These are phyloP conservation scores for Fusarium devonianum DNA, from an alignment of 2,329 filamentous ascomycete species.

Conservation along the genomic window DNA sequence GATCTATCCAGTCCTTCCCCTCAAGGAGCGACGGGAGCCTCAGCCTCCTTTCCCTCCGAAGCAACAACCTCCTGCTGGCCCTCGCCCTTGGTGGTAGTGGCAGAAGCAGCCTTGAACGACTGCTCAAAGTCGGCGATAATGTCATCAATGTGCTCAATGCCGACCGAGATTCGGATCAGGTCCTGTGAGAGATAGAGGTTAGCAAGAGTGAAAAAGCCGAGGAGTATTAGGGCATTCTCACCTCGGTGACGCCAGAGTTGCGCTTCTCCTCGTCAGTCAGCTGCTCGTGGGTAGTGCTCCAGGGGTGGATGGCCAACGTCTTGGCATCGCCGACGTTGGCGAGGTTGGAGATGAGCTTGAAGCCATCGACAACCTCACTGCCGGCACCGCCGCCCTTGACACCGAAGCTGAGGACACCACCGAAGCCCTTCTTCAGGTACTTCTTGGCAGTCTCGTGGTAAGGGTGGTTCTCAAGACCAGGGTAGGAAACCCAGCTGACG, in stretches of 20 bases:
- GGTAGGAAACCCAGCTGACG: slow-evolving; percentile 94
- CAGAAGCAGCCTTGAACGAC: slow-evolving; percentile 72
- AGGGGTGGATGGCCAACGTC: slow-evolving; percentile 93
- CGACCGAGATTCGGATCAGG: slow-evolving; percentile 92
- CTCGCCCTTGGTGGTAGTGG: slow-evolving; percentile 49
- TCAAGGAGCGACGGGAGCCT: slow-evolving; percentile 45
- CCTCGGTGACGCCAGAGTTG: slow-evolving; percentile 82
- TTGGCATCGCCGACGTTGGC: slow-evolving; percentile 97
- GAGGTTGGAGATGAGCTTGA: slow-evolving; percentile 94
- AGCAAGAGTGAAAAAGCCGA: neutral
- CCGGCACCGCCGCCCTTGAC: slow-evolving; percentile 89
- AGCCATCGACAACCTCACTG: slow-evolving; percentile 87
- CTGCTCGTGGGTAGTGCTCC: slow-evolving; percentile 95
- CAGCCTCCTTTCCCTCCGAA: slow-evolving; percentile 45
- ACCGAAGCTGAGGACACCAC: slow-evolving; percentile 91
- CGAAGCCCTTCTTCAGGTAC: slow-evolving; percentile 84
- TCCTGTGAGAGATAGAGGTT: slow-evolving; percentile 58
- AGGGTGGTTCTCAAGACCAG: slow-evolving; percentile 81
- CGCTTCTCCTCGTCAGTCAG: slow-evolving; percentile 81
- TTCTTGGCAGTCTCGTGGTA: slow-evolving; percentile 83
- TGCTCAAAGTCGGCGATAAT: slow-evolving; percentile 96
- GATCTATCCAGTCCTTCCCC: neutral
- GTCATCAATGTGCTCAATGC: slow-evolving; percentile 96
- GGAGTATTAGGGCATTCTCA: slow-evolving; percentile 43
- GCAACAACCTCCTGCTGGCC: slow-evolving; percentile 35